Conservation (phyloP, 2,329 filamentous ascomycete species). For the Arachnopeziza araneosa region DNA sequence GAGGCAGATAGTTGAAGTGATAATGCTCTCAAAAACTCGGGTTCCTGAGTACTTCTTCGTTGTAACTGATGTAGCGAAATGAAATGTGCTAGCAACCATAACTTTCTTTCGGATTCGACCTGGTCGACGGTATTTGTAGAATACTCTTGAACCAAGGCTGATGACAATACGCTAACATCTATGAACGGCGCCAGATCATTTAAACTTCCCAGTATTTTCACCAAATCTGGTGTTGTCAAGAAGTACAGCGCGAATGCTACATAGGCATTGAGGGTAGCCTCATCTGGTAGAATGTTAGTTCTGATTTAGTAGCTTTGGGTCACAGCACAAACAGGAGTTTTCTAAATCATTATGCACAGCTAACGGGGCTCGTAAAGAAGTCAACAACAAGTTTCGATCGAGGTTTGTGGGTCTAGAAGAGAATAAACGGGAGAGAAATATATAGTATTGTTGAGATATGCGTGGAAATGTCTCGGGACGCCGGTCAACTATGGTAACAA, state of each 20-base stretch:
- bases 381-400: slow-evolving; percentile 14
- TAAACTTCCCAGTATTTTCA: slow-evolving; percentile 17
- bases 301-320: not conserved
- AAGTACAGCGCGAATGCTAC: slow-evolving; percentile 28
- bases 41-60: slow-evolving; percentile 31
- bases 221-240: slow-evolving; percentile 27
- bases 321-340: slow-evolving; percentile 9
- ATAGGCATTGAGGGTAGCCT: slow-evolving; percentile 19
- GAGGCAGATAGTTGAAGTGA: slow-evolving; percentile 49
- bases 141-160: slow-evolving; percentile 22
- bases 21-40: slow-evolving; percentile 44
- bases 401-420: slow-evolving; percentile 4
- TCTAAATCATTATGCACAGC: slow-evolving; percentile 6
- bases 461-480: slow-evolving; percentile 17
- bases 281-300: slow-evolving; percentile 14
- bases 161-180: slow-evolving; percentile 24
- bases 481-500: slow-evolving; percentile 20
- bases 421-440: slow-evolving; percentile 24
- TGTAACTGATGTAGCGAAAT: slow-evolving; percentile 48
- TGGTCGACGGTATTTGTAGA: slow-evolving; percentile 18
- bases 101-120: slow-evolving; percentile 33
- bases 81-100: slow-evolving; percentile 65
- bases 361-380: slow-evolving; percentile 24
- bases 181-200: slow-evolving; percentile 21
- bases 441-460: slow-evolving; percentile 27